A percentile compares a stretch with the other conserved stretches of the same genome.
These are phyloP conservation scores for Geotrichum candidum DNA, from an alignment of 1,139 yeast species.

Conservation along the genomic window DNA sequence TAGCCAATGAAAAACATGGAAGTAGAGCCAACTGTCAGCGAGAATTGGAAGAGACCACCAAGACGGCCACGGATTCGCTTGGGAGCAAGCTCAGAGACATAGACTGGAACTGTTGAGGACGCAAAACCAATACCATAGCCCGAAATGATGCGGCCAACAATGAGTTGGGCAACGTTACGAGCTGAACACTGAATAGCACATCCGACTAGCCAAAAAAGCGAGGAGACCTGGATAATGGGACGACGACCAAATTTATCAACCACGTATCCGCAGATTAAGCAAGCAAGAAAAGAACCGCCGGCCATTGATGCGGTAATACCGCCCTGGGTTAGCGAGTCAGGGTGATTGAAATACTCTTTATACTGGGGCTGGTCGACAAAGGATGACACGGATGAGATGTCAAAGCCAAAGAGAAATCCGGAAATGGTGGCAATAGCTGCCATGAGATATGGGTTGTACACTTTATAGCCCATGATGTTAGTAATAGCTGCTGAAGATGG, in stretches of 20 bases:
- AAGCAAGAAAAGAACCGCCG: constrained; percentile 66
- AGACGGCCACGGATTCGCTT: constrained; percentile 58
- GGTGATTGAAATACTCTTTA: constrained; percentile 36
- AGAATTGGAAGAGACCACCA: constrained; percentile 63
- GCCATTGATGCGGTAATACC: constrained; percentile 95
- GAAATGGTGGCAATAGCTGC: constrained; percentile 67
- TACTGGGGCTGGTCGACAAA: constrained; percentile 69
- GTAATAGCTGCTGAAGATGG: neutral
- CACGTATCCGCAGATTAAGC: constrained; percentile 33
- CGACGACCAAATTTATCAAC: constrained; percentile 79
- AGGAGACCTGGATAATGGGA: constrained; percentile 66
- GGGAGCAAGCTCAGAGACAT: constrained; percentile 69
- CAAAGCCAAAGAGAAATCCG: constrained; percentile 96
- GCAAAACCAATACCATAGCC: constrained; percentile 70
- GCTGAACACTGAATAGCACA: constrained; percentile 78
- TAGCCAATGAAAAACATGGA: constrained; percentile 54
- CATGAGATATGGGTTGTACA: constrained; percentile 36
- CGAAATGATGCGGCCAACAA: constrained; percentile 56
- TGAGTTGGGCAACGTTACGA: constrained; percentile 63
- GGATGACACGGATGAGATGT: constrained; percentile 85
- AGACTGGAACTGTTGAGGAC: constrained; percentile 66
- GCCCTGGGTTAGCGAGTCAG: constrained; percentile 54
- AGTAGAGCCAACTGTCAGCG: constrained; percentile 62
- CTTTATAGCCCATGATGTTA: constrained; percentile 21
- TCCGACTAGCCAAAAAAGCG: constrained; percentile 71